Evolutionary conservation across 345 rosid genomes (phyloP).

Genomic region (Lumnitzera littorea): DNA sequence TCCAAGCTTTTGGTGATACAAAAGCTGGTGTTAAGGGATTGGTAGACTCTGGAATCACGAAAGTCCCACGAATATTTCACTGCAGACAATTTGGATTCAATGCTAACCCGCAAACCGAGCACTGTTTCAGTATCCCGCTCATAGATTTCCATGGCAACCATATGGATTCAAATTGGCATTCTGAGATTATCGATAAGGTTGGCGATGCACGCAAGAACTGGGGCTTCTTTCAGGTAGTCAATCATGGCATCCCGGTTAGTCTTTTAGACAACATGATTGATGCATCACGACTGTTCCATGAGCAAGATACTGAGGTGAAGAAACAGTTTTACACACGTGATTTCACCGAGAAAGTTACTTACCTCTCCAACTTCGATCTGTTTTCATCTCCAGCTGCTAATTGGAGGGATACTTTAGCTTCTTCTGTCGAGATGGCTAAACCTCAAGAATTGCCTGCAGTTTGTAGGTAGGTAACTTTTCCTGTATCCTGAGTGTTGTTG

Average conservation of each 20-base stretch:
- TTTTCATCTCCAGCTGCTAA: constrained; percentile 9
- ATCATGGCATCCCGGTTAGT: constrained; percentile 13
- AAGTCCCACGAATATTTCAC: constrained; percentile 6
- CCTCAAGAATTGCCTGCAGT: constrained; percentile 14
- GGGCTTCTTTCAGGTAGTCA: constrained; percentile 22
- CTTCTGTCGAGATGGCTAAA: constrained; percentile 1
- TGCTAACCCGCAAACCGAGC: not conserved
- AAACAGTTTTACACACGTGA: constrained; percentile 17
- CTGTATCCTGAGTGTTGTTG: too few relatives aligned
- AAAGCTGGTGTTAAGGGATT: constrained; percentile 6
- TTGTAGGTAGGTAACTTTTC: constrained; percentile 8
- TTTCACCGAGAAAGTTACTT: not conserved
- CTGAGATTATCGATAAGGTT: not conserved
- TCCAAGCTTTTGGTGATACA: constrained; percentile 8
- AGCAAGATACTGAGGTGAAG: constrained; percentile 16
- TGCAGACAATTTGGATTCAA: not conserved
- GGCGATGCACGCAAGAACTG: constrained; percentile 10
- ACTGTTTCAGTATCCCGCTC: constrained; percentile 3
- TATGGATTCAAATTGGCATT: not conserved
- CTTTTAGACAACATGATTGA: constrained; percentile 12
- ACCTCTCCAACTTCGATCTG: constrained; percentile 13
- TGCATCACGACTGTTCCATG: constrained; percentile 13
- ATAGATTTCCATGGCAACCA: constrained; percentile 7
- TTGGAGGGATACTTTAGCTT: constrained; percentile 20
- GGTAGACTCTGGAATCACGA: constrained; percentile 2